Percentiles rank a stretch among this genome's conserved stretches.
Conservation (phyloP, 306 rosid genomes). For the Neltuma alba region DNA sequence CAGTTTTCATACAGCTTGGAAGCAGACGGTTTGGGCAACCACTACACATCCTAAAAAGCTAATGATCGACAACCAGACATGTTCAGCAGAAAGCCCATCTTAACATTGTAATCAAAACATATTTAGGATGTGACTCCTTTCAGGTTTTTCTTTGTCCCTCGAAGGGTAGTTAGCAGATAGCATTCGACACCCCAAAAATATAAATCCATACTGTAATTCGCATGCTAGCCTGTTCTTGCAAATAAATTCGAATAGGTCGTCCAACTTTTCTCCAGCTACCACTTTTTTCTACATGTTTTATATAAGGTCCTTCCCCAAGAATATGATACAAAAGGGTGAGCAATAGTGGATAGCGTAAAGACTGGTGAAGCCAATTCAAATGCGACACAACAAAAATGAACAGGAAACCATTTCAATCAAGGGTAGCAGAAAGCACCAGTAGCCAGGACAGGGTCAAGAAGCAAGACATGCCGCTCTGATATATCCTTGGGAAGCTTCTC, state of each 20-base stretch:
- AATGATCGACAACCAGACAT: not conserved
- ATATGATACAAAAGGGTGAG: slow-evolving; percentile 8
- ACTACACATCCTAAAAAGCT: slow-evolving; percentile 1
- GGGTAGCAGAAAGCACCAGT: slow-evolving; percentile 62
- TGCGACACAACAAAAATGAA: slow-evolving; percentile 9
- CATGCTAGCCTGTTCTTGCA: not conserved
- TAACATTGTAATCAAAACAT: not conserved
- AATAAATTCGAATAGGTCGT: not conserved
- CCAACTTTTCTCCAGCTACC: not conserved
- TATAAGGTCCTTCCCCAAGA: slow-evolving; percentile 14
- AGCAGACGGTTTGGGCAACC: slow-evolving; percentile 2
- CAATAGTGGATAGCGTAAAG: not conserved
- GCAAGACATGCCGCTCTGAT: slow-evolving; percentile 97
- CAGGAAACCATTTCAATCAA: slow-evolving; percentile 21
- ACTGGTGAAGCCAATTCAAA: slow-evolving; percentile 23
- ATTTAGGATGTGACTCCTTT: not conserved
- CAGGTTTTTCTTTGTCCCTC: slow-evolving; percentile 23
- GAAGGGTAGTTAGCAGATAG: not conserved
- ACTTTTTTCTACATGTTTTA: slow-evolving; percentile 16
- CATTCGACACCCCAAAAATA: not conserved
- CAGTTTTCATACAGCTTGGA: slow-evolving; percentile 27
- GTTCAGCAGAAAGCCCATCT: not conserved
- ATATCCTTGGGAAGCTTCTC: slow-evolving; percentile 97
- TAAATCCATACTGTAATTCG: not conserved
- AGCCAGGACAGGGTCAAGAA: slow-evolving; percentile 97